A percentile compares a stretch with the other conserved stretches of the same genome.
These are phyloP conservation scores for Alternaria novae-zelandiae DNA, from an alignment of 2,329 filamentous ascomycete genomes.

Conservation along the genomic window DNA sequence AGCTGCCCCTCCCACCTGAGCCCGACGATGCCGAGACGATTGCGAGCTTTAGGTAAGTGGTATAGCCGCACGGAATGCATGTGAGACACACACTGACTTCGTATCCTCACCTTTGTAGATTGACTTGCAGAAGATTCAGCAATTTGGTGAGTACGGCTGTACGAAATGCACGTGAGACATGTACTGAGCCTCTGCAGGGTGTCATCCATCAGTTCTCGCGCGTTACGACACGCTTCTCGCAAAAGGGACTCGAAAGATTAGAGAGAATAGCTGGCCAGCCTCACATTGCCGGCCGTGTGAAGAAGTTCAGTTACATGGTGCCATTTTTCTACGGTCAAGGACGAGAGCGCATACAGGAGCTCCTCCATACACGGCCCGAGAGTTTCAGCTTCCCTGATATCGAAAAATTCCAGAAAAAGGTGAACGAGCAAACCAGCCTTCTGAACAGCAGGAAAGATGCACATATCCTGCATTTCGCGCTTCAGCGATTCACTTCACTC, in stretches of 20 bases:
- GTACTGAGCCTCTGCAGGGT: conserved; percentile 44
- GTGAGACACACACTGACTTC: not conserved
- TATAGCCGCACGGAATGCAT: not conserved
- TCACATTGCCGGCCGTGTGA: conserved; percentile 61
- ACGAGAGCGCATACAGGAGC: conserved; percentile 49
- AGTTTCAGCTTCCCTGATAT: conserved; percentile 48
- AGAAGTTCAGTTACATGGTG: conserved; percentile 67
- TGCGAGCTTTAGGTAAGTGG: conserved; percentile 46
- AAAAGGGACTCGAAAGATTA: conserved; percentile 57
- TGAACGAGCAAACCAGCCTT: conserved; percentile 59
- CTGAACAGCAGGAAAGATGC: conserved; percentile 60
- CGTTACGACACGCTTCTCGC: conserved; percentile 60
- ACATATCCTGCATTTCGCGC: conserved; percentile 61
- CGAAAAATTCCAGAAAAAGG: conserved; percentile 53
- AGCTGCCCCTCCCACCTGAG: conserved; percentile 50
- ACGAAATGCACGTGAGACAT: not conserved
- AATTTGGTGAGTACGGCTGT: not conserved
- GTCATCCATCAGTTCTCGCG: conserved; percentile 59
- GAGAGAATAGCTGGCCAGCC: conserved; percentile 57
- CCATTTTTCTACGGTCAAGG: conserved; percentile 63
- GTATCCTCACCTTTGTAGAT: conserved; percentile 28
- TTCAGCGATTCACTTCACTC: conserved; percentile 62
- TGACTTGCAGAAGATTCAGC: conserved; percentile 48
- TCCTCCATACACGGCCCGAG: conserved; percentile 46
- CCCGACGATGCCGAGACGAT: conserved; percentile 54